Evolutionary conservation across 148 eudicot genomes (phyloP), one percentile per base, ranked within the genome.

Genomic region (Pharnaceum exiguum): DNA sequence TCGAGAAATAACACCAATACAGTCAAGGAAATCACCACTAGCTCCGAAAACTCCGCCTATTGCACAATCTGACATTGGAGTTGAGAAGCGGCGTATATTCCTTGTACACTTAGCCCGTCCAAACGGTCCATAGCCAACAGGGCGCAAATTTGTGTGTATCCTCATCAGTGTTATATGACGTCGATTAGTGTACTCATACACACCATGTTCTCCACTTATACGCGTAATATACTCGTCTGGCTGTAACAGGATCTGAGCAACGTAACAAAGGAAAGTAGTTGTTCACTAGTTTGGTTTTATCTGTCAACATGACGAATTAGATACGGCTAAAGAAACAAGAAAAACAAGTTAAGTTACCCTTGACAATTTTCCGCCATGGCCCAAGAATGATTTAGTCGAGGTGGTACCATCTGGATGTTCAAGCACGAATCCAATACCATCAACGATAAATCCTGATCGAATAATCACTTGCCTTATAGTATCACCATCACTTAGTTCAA

Each of bases 121-220:
- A 23, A 4, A 54, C 22, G 44, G 29, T 54, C 59, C 59, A 36
- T 54, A 54, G 11, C 59, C 59, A 2, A 10, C 5, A 2, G 59
- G 59, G 24, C 44, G 23, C 21, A 33, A 21, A 11, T 54, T 54
- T 38, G 58, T 54, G 43, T 54, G 58, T 37, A 54, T 54, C 18
- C 36, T 54, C 3, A 54, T 11, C 24, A 18, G 9, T 7, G 10
- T 29, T 19, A 35, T 15, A 0, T 29, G 13, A 25, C 23, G 8
- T 33, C 22, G 19, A 5, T 23, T 22, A 18, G n/a, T 23, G 29
- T 54, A 22, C 24, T 10, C 12, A 25, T 51, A 30, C 7, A 7
- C 23, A 3, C 58, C 58, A 22, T 33, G 7, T 12, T 3, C 36
- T 3, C 58, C 58, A 18, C 44, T 35, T 19, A 54, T 35, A 33